Evolutionary conservation across 768 basidiomycete genomes (phyloP), one percentile per base, ranked within the genome.

Genomic region (Royoungia palumana): DNA sequence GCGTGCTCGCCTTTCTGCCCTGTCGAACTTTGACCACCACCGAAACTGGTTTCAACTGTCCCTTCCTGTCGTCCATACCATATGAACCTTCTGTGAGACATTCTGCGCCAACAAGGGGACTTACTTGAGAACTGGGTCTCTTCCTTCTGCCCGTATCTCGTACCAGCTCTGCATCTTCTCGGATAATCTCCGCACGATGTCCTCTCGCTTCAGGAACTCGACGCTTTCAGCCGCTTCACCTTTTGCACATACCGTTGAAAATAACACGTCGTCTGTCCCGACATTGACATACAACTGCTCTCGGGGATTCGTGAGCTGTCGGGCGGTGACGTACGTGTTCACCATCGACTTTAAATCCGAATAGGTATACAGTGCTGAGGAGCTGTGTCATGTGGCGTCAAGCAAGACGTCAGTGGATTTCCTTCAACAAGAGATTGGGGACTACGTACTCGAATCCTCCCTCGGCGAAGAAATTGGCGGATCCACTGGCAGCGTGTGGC

Each of bases 161-260:
- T 91, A 76, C 87, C 87, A 93, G 21, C 63, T 63, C 62, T 92
- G 89, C 90, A 93, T 92, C 49, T 76, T 77, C 4, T 76, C 70
- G 14, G 78, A 54, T 16, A 93, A 61, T 21, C 70, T 73, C 52
- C 72, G 75, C 6, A 75, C 63, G 11, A 85, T 57, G 25, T 89
- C 85, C 6, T 88, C 85, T 24, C 87, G 76, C 54, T 79, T 84
- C 68, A 86, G 64, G 55, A 83, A 86, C 45, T 85, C 78, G 32
- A 61, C 60, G 48, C 44, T 67, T 38, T 57, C 61, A 1, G 52
- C 56, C 2, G 49, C 39, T n/a, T 63, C 64, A 14, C 59, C 51
- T 52, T 75, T 76, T 20, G 63, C 57, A 12, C 70, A 62, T 9
- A 78, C 42, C 36, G 72, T 73, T 0, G 63, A 55, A 20, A 61